Evolutionary conservation across 1,284 basidiomycete species (phyloP).

Genomic region (Kalmanozyma brasiliensis): DNA sequence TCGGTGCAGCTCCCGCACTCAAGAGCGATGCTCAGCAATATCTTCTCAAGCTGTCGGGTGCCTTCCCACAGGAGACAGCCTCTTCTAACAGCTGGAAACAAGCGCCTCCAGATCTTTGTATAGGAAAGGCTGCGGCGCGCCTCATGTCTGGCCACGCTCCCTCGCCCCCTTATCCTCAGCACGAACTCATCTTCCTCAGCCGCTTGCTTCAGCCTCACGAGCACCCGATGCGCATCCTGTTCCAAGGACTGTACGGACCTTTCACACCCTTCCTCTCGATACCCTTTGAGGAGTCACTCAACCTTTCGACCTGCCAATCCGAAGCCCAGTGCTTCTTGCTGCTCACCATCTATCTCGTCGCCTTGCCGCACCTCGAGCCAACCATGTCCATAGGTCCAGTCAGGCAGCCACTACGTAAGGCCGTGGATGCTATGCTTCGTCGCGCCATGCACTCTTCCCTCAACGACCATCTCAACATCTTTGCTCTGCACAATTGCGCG

Average conservation of each 20-base stretch:
- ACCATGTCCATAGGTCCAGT: constrained; percentile 10
- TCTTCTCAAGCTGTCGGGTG: constrained; percentile 23
- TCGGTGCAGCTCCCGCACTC: constrained; percentile 23
- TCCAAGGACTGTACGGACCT: constrained; percentile 37
- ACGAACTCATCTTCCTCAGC: constrained; percentile 23
- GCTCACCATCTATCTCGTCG: constrained; percentile 31
- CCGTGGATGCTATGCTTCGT: constrained; percentile 31
- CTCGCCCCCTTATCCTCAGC: constrained; percentile 10
- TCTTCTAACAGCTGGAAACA: constrained; percentile 17
- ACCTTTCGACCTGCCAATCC: constrained; percentile 17
- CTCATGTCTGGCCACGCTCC: constrained; percentile 23
- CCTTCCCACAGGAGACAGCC: constrained; percentile 6
- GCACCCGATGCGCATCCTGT: constrained; percentile 16
- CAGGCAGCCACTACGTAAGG: constrained; percentile 23
- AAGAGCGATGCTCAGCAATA: constrained; percentile 29
- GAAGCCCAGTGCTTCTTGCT: constrained; percentile 36
- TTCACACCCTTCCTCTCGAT: constrained; percentile 42
- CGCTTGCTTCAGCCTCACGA: constrained; percentile 27
- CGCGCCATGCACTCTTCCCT: constrained; percentile 25
- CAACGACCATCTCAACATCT: constrained; percentile 42
- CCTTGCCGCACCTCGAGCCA: constrained; percentile 35
- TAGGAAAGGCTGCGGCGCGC: constrained; percentile 25
- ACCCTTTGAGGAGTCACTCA: constrained; percentile 31
- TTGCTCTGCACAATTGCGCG: constrained; percentile 39
- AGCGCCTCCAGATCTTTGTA: constrained; percentile 25